Base-by-base conservation (phyloP, 176 grass and related monocot genomes). In the maize (Zea mays) region DNA sequence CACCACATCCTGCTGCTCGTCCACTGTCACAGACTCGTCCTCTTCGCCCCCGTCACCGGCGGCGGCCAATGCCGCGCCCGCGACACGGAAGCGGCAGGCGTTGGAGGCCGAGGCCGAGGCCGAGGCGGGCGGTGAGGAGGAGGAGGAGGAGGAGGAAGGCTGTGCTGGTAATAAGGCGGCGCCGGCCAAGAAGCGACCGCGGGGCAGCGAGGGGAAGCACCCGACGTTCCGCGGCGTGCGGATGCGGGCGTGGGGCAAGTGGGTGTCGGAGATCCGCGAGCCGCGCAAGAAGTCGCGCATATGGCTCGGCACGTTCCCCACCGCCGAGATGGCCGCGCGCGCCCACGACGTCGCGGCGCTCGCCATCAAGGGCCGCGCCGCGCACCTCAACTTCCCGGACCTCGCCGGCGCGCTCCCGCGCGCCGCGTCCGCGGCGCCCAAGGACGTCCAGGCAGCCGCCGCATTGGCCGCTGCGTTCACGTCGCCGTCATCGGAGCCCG, bases 241-340 rank as follows among this genome's bases (percentile, higher is more conserved):
- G 69, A 98, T 98, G 96, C 87, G 96, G 21, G 89, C 85, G 73
- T 98, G 96, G 96, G 96, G 96, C 16, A 98, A 98, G 84, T 98
- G 96, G 96, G 96, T 98, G 17, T 94, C 96, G n/a, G 96, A 98
- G 90, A 98, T 98, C 81, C 87, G 96, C 38, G 96, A 98, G 85
- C 96, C 96, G 34, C 77, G 87, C 16, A 98, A 98, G 85, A 98
- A 98, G 85, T 98, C 96, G 14, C 79, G 96, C 59, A 98, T 98
- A 77, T 98, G 96, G 96, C 96, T 98, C 5, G 96, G 96, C 35
- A 98, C 96, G 1, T 98, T 90, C 87, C 83, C 89, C 8, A 84
- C 87, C 36, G 78, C 96, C 19, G 96, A 94, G 82, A 98, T 98
- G 96, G 96, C 96, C 0, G 96, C 92, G 60, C 91, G 96, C 52